These are phyloP conservation scores for Eutrema japonicum DNA, from an alignment of 345 rosid genomes.

Conservation along the genomic window DNA sequence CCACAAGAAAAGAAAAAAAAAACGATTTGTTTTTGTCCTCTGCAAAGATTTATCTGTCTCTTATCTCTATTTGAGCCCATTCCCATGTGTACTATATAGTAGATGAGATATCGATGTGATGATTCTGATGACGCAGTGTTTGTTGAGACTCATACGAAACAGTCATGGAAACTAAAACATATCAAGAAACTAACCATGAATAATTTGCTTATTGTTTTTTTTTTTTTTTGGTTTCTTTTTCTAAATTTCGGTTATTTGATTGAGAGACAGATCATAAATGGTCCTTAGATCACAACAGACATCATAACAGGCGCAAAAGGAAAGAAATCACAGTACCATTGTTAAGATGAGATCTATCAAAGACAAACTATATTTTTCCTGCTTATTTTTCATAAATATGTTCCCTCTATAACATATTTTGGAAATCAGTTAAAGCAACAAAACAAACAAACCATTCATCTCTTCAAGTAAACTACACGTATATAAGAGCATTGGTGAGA, in stretches of 20 bases:
- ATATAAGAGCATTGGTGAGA: no score
- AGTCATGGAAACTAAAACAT: not conserved
- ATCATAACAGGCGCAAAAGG: not conserved
- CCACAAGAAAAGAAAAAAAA: not conserved
- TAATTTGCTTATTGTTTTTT: not conserved
- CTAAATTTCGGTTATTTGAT: not conserved
- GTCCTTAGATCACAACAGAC: not conserved
- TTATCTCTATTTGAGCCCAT: not conserved
- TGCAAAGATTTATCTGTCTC: no score
- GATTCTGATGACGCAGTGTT: not conserved
- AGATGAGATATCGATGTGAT: not conserved
- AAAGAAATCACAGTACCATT: not conserved
- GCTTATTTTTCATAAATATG: no score
- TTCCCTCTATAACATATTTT: not conserved
- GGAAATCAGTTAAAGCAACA: not conserved
- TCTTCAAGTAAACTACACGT: no score
- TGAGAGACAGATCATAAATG: not conserved
- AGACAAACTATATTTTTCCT: not conserved
- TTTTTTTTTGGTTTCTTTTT: not conserved
- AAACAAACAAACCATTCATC: no score
- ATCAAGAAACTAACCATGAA: not conserved
- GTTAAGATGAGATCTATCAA: not conserved
- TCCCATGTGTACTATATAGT: not conserved
- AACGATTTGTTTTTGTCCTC: no score
- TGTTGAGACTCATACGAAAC: not conserved